Conservation (phyloP, 1,139 yeast genomes). For the Hyphopichia wangnamkhiaoensis region DNA sequence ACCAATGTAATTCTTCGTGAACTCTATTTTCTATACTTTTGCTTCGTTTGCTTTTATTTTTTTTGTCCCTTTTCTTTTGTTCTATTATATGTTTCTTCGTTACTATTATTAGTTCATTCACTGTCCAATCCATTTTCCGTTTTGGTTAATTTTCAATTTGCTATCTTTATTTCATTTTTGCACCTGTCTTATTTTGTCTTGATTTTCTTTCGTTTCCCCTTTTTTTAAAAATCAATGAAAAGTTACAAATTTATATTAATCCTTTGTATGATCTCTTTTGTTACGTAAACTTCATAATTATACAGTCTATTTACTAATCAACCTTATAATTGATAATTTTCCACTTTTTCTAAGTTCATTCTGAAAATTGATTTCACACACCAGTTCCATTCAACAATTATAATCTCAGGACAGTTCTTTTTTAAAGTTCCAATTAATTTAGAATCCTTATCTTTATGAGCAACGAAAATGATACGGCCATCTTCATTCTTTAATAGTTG, state of each 20-base stretch:
- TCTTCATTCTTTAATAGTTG: slow-evolving; percentile 17
- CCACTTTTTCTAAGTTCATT: slow-evolving; percentile 34
- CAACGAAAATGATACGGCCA: slow-evolving; percentile 27
- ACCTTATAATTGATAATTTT: slow-evolving; percentile 21
- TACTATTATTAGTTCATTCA: too few relatives aligned
- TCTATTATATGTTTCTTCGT: too few relatives aligned
- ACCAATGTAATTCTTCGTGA: not conserved
- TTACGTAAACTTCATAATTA: not conserved
- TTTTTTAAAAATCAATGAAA: too few relatives aligned
- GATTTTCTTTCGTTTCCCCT: too few relatives aligned
- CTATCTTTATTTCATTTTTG: not conserved
- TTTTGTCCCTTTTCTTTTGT: not conserved
- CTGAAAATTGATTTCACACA: slow-evolving; percentile 60
- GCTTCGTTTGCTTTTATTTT: not conserved
- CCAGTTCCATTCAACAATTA: slow-evolving; percentile 69
- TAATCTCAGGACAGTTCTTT: slow-evolving; percentile 26
- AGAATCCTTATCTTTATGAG: slow-evolving; percentile 44
- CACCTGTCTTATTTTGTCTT: not conserved
- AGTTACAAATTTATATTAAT: too few relatives aligned
- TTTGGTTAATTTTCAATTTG: too few relatives aligned
- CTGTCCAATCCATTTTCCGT: too few relatives aligned
- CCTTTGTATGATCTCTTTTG: not conserved
- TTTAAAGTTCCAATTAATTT: slow-evolving; percentile 45
- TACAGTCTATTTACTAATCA: not conserved
- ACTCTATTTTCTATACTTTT: slow-evolving; percentile 1